These are phyloP conservation scores for Sphaerulina vaccinii DNA, from an alignment of 2,329 filamentous ascomycete genomes.

Conservation along the genomic window DNA sequence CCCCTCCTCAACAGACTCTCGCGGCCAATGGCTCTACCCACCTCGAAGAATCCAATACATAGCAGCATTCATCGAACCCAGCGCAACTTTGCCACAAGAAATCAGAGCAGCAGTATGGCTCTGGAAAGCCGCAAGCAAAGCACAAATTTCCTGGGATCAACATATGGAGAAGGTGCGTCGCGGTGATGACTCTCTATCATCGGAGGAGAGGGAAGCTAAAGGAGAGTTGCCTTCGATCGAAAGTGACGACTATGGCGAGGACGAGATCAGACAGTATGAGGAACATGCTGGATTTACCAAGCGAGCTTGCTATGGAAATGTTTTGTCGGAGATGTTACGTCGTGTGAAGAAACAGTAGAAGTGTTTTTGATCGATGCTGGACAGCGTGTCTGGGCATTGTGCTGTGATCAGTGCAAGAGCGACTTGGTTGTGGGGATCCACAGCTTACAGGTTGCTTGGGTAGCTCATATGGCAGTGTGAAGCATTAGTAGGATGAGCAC, in stretches of 20 bases:
- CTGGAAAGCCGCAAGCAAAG: slow-evolving; percentile 25
- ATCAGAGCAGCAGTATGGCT: slow-evolving; percentile 24
- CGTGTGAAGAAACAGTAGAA: background rate
- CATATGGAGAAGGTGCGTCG: slow-evolving; percentile 12
- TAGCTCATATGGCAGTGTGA: too few relatives aligned
- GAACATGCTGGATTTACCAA: slow-evolving; percentile 14
- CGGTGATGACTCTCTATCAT: background rate
- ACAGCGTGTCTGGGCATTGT: background rate
- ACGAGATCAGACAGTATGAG: slow-evolving; percentile 14
- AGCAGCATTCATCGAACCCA: slow-evolving; percentile 20
- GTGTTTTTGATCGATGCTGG: background rate
- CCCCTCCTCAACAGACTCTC: slow-evolving; percentile 18
- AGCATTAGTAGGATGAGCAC: too few relatives aligned
- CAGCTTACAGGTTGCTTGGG: too few relatives aligned
- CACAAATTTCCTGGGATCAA: slow-evolving; percentile 25
- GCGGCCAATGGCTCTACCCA: slow-evolving; percentile 22
- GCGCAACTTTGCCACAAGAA: slow-evolving; percentile 17
- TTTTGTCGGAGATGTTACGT: slow-evolving; percentile 18
- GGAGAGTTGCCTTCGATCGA: too few relatives aligned
- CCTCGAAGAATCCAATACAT: slow-evolving; percentile 27
- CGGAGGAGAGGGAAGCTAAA: slow-evolving; percentile 6
- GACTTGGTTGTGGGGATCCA: too few relatives aligned
- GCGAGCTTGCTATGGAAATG: slow-evolving; percentile 24
- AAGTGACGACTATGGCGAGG: slow-evolving; percentile 8
- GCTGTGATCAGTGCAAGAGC: too few relatives aligned